Base-by-base conservation (phyloP, 2,329 filamentous ascomycete genomes). In the Beauveria australis region DNA sequence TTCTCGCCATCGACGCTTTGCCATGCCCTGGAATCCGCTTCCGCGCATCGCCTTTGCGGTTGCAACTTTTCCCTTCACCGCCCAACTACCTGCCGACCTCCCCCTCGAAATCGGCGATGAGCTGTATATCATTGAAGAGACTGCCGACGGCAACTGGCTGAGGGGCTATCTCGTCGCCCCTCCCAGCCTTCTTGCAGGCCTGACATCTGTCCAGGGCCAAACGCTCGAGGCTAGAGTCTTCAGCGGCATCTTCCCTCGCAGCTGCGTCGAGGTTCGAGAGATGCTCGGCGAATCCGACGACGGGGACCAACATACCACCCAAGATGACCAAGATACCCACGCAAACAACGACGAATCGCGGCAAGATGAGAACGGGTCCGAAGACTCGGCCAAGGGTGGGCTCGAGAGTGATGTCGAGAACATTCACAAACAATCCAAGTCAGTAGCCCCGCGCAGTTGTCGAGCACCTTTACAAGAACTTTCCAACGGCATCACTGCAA, bases 101-200 rank as follows among this genome's bases (percentile, higher is more conserved):
- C 94, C 95, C 10, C 88, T 99, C 72, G 92, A 99, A 75, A 91
- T 99, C 65, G 94, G 94, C 73, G 94, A 99, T 82, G 94, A 99
- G 76, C 81, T 99, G 65, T 99, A 99, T 77, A 95, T 99, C 66
- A 97, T 99, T 71, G 93, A 97, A 76, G 91, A 97, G 76, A 95
- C 93, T 44, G 89, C 91, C 24, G 86, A 96, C 75, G 90, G 89
- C 69, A 85, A 91, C 72, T 99, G 94, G 95, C 89, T 93, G 75
- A 88, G 94, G 59, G 94, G 94, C 62, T 99, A 99, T 75, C 82
- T 99, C 63, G 89, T 99, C 66, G 92, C 94, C 64, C 93, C 94
- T 57, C 94, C 94, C 22, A 96, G 92, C 67, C 79, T 99, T 71
- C 84, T 99, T 62, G 91, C 94, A 19, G 94, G 93, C 53, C 78